A percentile compares a stretch with the other conserved stretches of the same genome.
These are phyloP conservation scores for Xylariaceae sp. DNA, from an alignment of 2,329 filamentous ascomycete genomes.

Conservation along the genomic window DNA sequence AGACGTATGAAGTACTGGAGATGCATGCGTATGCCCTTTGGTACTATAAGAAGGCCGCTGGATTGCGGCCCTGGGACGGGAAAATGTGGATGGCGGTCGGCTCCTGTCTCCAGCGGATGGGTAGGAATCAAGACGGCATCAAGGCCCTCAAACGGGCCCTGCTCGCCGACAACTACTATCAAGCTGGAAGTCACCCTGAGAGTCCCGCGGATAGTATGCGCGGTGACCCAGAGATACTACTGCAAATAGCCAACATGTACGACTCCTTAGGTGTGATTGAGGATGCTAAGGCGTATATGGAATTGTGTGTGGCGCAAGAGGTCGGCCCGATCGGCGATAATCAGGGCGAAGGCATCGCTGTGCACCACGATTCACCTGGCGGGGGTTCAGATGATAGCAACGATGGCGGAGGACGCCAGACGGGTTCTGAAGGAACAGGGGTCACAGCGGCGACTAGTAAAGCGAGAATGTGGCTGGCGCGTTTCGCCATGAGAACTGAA, in stretches of 20 bases:
- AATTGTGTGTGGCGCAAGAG: conserved; percentile 88
- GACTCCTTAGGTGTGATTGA: conserved; percentile 71
- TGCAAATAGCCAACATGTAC: conserved; percentile 86
- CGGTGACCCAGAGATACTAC: conserved; percentile 78
- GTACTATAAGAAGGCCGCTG: conserved; percentile 95
- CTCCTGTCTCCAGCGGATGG: conserved; percentile 85
- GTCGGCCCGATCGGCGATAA: conserved; percentile 51
- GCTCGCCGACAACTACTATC: conserved; percentile 81
- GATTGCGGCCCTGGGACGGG: conserved; percentile 88
- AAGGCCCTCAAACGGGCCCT: conserved; percentile 91
- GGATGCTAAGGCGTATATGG: conserved; percentile 90
- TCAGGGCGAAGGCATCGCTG: conserved; percentile 47
- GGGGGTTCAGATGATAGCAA: conserved; percentile 37
- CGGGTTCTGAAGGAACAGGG: conserved; percentile 55
- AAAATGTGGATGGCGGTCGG: conserved; percentile 99
- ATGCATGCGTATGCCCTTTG: conserved; percentile 97
- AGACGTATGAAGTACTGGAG: conserved; percentile 95
- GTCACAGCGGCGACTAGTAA: conserved; percentile 89
- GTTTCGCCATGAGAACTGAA: conserved; percentile 67
- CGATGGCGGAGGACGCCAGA: conserved; percentile 31
- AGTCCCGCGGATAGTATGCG: conserved; percentile 43
- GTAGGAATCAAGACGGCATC: conserved; percentile 81
- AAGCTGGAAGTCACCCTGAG: conserved; percentile 54
- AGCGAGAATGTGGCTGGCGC: conserved; percentile 88
- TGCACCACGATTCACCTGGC: conserved; percentile 50